Evolutionary conservation across 352 stramenopile genomes (phyloP).

Genomic region (Phytophthora nicotianae): DNA sequence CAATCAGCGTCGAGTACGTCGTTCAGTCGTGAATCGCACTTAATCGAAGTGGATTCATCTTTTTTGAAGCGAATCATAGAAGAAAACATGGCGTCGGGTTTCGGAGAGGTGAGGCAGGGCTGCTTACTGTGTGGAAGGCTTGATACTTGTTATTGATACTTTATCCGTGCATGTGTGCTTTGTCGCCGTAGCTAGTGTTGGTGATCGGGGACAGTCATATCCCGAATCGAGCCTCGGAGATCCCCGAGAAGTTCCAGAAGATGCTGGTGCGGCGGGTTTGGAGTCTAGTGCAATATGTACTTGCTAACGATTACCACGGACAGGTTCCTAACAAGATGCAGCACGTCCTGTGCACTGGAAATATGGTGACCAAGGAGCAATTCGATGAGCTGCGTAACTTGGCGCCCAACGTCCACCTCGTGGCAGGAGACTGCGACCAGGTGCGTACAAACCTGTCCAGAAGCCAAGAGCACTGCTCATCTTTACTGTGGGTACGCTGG

Average conservation of each 20-base stretch:
- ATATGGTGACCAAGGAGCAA: conserved; percentile 95
- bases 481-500: background rate
- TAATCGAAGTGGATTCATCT: conserved; percentile 10
- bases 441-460: conserved; percentile 32
- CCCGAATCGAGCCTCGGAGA: conserved; percentile 91
- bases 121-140: background rate
- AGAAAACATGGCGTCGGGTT: conserved; percentile 59
- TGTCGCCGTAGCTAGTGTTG: conserved; percentile 92
- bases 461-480: background rate
- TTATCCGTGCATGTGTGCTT: background rate
- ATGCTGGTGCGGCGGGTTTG: conserved; percentile 66
- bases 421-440: conserved; percentile 95
- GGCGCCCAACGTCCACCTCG: conserved; percentile 96
- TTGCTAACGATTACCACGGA: background rate
- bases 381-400: conserved; percentile 95
- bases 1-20: conserved; percentile 26
- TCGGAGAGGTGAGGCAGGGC: conserved; percentile 53
- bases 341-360: conserved; percentile 98
- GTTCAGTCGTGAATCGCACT: conserved; percentile 18
- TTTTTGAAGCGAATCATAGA: conserved; percentile 14
- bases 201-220: conserved; percentile 98
- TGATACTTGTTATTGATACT: background rate
- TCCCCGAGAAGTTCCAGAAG: conserved; percentile 97
- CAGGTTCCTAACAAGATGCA: conserved; percentile 98
- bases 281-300: background rate